Percentiles rank a stretch among this genome's conserved stretches.
phyloP scores from a whole-genome alignment of 306 rosid genomes.

The Ceratonia siliqua region DNA sequence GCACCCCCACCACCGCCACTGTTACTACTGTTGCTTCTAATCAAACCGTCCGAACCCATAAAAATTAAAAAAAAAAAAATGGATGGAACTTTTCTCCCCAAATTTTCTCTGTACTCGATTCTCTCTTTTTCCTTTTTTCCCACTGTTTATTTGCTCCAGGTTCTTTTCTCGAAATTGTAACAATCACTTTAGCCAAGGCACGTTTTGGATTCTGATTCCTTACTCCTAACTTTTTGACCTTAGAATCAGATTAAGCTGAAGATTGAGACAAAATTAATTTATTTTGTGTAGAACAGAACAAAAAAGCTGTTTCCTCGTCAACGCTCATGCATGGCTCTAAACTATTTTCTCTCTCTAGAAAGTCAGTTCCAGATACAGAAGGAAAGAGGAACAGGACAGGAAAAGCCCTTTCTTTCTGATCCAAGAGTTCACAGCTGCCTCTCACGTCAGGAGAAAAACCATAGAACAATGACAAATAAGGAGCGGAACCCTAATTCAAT shows the following conservation, averaged over 20 bases:
- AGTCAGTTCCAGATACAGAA: conserved; percentile 44
- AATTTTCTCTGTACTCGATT: conserved; percentile 21
- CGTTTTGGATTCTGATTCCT: conserved; percentile 30
- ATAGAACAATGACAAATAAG: conserved; percentile 33
- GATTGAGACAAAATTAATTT: conserved; percentile 47
- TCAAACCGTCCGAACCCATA: conserved; percentile 46
- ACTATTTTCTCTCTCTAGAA: conserved; percentile 31
- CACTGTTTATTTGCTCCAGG: conserved; percentile 21
- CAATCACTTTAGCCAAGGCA: conserved; percentile 39
- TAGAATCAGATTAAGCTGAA: conserved; percentile 47
- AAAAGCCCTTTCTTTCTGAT: conserved; percentile 48
- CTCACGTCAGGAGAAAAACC: conserved; percentile 32
- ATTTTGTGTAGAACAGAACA: no score
- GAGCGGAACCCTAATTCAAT: conserved; percentile 30
- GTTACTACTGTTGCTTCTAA: conserved; percentile 26
- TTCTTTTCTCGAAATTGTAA: conserved; percentile 33
- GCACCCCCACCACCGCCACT: conserved; percentile 35
- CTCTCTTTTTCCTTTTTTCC: conserved; percentile 16
- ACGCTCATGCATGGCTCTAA: conserved; percentile 58
- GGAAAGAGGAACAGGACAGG: conserved; percentile 58
- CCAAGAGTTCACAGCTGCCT: conserved; percentile 53
- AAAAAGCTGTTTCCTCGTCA: conserved; percentile 67
- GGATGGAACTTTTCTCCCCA: conserved; percentile 9
- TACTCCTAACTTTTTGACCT: conserved; percentile 45
- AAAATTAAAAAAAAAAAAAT: neutral